Conservation (phyloP, 176 grass and related monocot species). For the Themeda triandra region DNA sequence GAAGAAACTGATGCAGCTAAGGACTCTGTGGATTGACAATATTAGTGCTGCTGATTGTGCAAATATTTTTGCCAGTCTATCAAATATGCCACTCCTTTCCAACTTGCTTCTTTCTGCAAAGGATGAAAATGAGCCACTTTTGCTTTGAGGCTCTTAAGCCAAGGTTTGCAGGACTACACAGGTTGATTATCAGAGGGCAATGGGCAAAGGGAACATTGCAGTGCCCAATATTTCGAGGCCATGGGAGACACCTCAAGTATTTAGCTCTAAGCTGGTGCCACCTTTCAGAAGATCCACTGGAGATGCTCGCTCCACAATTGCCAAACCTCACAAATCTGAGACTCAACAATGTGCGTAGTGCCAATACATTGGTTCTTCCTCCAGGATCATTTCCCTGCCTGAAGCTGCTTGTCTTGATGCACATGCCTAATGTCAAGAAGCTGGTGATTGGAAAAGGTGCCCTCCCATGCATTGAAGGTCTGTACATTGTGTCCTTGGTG, state of each 20-base stretch:
- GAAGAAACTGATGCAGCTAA: conserved; percentile 19
- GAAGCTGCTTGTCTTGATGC: not conserved
- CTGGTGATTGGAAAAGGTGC: not conserved
- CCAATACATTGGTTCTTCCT: not conserved
- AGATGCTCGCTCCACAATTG: not conserved
- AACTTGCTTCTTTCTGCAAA: conserved; percentile 22
- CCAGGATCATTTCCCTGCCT: not conserved
- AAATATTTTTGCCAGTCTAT: not conserved
- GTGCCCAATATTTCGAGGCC: not conserved
- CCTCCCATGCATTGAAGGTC: not conserved
- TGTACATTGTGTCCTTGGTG: not conserved
- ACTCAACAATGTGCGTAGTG: not conserved
- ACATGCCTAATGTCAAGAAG: not conserved
- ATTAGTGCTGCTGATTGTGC: not conserved
- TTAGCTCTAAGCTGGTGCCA: conserved; percentile 19
- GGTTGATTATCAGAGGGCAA: not conserved
- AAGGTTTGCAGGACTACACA: not conserved
- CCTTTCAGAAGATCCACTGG: not conserved
- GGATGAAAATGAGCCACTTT: not conserved
- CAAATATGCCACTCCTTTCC: not conserved
- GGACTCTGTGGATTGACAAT: conserved; percentile 9
- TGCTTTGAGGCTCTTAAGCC: not conserved
- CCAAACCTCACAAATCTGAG: not conserved
- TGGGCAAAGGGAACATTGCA: not conserved
- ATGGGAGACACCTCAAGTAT: not conserved